Base-by-base conservation (phyloP, 75 land plant genomes). In the Pinus tabuliformis region DNA sequence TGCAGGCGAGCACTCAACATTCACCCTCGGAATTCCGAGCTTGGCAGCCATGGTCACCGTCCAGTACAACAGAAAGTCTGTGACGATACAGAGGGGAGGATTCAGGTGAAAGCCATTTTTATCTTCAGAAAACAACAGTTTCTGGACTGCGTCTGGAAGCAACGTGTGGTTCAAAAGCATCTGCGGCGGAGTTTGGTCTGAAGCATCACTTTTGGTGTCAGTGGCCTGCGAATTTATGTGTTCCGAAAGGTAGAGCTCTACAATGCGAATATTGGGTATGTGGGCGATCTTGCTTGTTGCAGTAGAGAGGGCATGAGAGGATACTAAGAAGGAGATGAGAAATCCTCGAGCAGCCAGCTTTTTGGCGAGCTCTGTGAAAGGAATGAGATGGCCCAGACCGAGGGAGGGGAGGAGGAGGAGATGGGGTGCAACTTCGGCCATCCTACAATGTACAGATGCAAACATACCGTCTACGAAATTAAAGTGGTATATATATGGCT, bases 321-420 rank as follows among this genome's bases (percentile, higher is more conserved):
- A 61, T 12, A 81, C 56, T 18, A 81, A 73, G 74, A 70, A 45
- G 1, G 49, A 73, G n/a, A 81, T 28, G 49, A 1, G 56, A 2
- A 81, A 56, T 11, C 81, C 81, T 14, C 57, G 28, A 22, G 65
- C 39, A 15, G 75, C 83, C 12, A 81, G 22, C 24, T 59, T 78
- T 59, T 63, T 52, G 14, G 76, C 70, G 66, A 81, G 72, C 17
- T 72, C 70, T 59, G 78, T 54, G 45, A 21, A 68, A 13, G 80
- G 83, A 12, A 56, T 72, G 59, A 78, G 28, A 20, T 81, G 83
- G 2, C 83, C 83, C 24, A 72, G 64, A 0, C 65, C 81, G 8
- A 79, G 75, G 30, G 78, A 78, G 11, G 83, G 28, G 4, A 74
- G 39, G 24, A 74, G 12, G 30, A 74, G 21, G 13, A 74, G 62